Evolutionary conservation across 2,329 filamentous ascomycete species (phyloP), one percentile per base, ranked within the genome.

Genomic region (Elsinoe ampelina): DNA sequence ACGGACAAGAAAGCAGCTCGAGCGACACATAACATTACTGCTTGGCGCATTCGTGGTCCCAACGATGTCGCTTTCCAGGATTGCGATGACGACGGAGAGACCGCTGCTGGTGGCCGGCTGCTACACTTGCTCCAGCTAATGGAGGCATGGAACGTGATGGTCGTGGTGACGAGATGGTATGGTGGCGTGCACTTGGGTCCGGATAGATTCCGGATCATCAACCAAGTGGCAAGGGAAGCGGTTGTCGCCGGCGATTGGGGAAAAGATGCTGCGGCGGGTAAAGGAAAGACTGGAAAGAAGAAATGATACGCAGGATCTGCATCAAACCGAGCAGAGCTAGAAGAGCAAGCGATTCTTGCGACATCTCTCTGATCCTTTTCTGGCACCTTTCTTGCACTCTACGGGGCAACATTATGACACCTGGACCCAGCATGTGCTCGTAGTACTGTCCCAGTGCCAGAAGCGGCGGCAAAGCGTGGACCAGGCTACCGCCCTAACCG

Each of bases 31-130:
- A 97, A 97, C 70, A 96, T 98, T 67, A 91, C 86, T 17, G 92
- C 92, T 1, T 97, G 90, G 88, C 82, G 93, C 10, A 91, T 97
- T 56, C 81, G 80, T 30, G 81, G 80, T 0, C 64, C 71, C 0
- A 73, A 74, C 4, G 78, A 58, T 61, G 5, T 64, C 64, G 42
- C 64, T n/a, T 89, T 85, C 63, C 91, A 97, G 70, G 93, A 98
- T 71, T 96, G 86, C 67, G 88, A 98, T 65, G 93, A 98, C 65
- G 93, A 98, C 69, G 93, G 93, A 2, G 93, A 98, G 77, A 87
- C 87, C 22, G 93, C 93, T 5, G 93, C 93, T 0, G 93, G 93
- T 0, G 84, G 86, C 0, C 79, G 93, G 41, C 72, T 98, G 66
- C 72, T 97, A 59, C 89, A 95, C 73, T 75, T 98, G 30, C 86